phyloP scores from a whole-genome alignment of 1,284 basidiomycete species.

The Irpex sp. region DNA sequence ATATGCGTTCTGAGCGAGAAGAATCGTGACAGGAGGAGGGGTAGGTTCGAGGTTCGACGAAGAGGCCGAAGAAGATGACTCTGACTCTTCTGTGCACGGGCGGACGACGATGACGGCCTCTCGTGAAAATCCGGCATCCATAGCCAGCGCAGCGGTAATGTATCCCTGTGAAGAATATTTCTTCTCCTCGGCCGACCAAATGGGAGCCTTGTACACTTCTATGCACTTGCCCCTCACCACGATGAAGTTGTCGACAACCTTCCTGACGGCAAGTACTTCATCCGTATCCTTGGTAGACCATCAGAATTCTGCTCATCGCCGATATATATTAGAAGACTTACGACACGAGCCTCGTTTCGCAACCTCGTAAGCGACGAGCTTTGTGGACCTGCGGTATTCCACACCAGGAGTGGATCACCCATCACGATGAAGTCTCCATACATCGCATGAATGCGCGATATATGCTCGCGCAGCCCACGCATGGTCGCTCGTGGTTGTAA shows the following conservation, averaged over 20 bases:
- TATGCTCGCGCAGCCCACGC: slow-evolving; percentile 15
- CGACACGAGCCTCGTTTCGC: slow-evolving; percentile 5
- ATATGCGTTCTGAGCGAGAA: neutral
- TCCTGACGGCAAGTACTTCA: slow-evolving; percentile 25
- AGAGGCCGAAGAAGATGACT: neutral
- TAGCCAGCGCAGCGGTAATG: neutral
- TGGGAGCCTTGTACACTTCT: slow-evolving; percentile 25
- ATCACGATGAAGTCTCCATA: slow-evolving; percentile 23
- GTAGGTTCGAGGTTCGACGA: neutral
- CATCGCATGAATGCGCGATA: slow-evolving; percentile 23
- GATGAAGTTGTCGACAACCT: slow-evolving; percentile 27
- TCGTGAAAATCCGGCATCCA: slow-evolving; percentile 15
- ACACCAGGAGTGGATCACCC: slow-evolving; percentile 23
- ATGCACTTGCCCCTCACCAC: slow-evolving; percentile 27
- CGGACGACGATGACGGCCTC: slow-evolving; percentile 28
- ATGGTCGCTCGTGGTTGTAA: slow-evolving; percentile 18
- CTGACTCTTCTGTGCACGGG: neutral
- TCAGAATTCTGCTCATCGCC: neutral
- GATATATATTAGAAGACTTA: neutral
- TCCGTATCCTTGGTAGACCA: slow-evolving; percentile 12
- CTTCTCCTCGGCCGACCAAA: slow-evolving; percentile 17
- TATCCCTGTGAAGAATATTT: neutral
- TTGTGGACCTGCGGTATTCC: slow-evolving; percentile 13
- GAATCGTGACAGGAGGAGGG: neutral
- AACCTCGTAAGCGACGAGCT: slow-evolving; percentile 14